Percentiles rank a stretch among this genome's conserved stretches.
Evolutionary conservation across 2,329 filamentous ascomycete genomes (phyloP).

Genomic region (Fusarium siculi): DNA sequence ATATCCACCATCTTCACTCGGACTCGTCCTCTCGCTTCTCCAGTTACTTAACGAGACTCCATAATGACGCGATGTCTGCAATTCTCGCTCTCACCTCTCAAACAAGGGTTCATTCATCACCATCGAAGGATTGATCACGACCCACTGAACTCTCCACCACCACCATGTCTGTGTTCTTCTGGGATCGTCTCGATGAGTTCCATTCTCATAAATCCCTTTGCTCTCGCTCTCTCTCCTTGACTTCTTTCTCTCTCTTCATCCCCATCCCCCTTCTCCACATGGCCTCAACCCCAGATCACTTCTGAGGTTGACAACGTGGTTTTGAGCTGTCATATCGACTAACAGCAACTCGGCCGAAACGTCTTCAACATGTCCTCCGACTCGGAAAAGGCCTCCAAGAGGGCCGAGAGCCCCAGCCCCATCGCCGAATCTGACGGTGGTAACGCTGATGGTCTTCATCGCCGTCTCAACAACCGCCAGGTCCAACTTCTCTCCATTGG

Average conservation of each 20-base stretch:
- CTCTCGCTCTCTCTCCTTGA: constrained; percentile 7
- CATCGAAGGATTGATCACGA: constrained; percentile 1
- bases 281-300: constrained; percentile 11
- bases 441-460: constrained; percentile 31
- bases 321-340: neutral
- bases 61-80: constrained; percentile 33
- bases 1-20: constrained; percentile 27
- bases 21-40: constrained; percentile 10
- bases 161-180: neutral
- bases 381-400: constrained; percentile 29
- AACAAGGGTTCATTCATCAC: constrained; percentile 16
- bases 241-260: neutral
- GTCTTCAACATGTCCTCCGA: constrained; percentile 29
- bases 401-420: constrained; percentile 10
- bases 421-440: constrained; percentile 10
- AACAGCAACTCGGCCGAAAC: constrained; percentile 15
- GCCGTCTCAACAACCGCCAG: constrained; percentile 37
- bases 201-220: constrained; percentile 19
- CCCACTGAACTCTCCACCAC: constrained; percentile 24
- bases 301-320: constrained; percentile 13
- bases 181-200: neutral
- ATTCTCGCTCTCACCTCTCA: neutral
- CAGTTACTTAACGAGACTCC: constrained; percentile 14
- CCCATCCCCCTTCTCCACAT: constrained; percentile 1
- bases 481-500: constrained; percentile 36